Base-by-base conservation (phyloP, 2,329 filamentous ascomycete genomes). In the Diaporthe helianthi region DNA sequence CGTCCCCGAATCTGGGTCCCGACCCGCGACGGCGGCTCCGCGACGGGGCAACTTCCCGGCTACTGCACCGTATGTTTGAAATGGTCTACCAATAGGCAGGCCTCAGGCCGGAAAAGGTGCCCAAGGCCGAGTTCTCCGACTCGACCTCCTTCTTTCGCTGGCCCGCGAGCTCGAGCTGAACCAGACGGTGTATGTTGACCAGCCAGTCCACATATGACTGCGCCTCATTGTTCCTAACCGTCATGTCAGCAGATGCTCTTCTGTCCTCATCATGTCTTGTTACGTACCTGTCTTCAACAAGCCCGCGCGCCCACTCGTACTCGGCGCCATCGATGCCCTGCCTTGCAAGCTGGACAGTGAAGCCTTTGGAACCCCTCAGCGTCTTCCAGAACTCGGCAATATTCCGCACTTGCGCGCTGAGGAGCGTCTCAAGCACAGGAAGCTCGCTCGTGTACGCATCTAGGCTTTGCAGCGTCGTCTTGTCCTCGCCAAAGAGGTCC, bases 191-290 rank as follows among this genome's bases (percentile, higher is more conserved):
- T 72, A 98, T 87, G 80, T 97, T 93, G 69, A 99, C 96, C 76
- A 99, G 85, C 96, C 96, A 99, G 82, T 99, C 96, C 41, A 98
- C 96, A 80, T 98, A 99, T 78, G 93, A 97, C 82, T 97, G 94
- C 44, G 96, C 96, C 82, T 99, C 96, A 74, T 97, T 97, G 79
- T 98, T 98, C 65, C 65, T 67, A 2, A 26, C 55, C 22, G 41
- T 26, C 17, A n/a, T 31, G 31, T 67, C 24, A 67, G 65, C 52
- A 31, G 1, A 4, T 22, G 9, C 13, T 12, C 52, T 19, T 10
- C 49, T 17, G 41, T 29, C 19, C 41, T 36, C 13, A 17, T 31
- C n/a, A n/a, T 17, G 31, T 41, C 54, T 15, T 12, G 41, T 26
- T 19, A 58, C 65, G 46, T 67, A 67, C 73, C 96, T 88, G 78